Evolutionary conservation across 768 basidiomycete genomes (phyloP), one percentile per base, ranked within the genome.

Genomic region (Myochromella boudieri): DNA sequence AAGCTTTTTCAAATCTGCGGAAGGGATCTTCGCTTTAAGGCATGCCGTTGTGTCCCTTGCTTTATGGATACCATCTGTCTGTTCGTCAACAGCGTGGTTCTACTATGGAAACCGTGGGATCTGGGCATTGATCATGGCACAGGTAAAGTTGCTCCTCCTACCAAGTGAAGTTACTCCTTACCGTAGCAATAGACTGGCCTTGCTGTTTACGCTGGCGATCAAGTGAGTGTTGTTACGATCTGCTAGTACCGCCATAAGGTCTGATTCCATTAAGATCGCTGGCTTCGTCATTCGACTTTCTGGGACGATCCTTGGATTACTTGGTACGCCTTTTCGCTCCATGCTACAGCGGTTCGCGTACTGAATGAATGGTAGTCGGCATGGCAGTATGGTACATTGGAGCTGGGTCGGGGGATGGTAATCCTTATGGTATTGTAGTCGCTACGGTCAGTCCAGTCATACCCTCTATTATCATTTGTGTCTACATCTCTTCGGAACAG

Each of bases 41-140:
- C 60, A 64, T 42, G 74, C 63, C 1, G 49, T 74, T 21, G 59
- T 75, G 2, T 71, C 72, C 1, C 47, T 74, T 24, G 74, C 70
- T 6, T 42, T 75, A 25, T 75, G 72, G 72, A 54, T 72, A 4
- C 74, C 74, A 12, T 53, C 68, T 15, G 74, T 74, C 8, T 67
- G 66, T 37, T 49, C 47, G 2, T 51, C 60, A 9, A 68, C 61
- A 8, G 70, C 71, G 2, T 71, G 67, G 68, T 72, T 75, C 45
- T 72, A 69, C 50, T 75, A 73, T 41, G 55, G 55, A 6, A 68
- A 75, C 37, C 68, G 68, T 20, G 74, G 72, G 6, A 39, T 75
- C 11, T 75, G 74, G 74, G 71, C 69, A 9, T 57, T 75, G 49
- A 74, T 75, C 29, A 74, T 72, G 72, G 68, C 65, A 9, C 73